Conservation (phyloP, 768 basidiomycete species). For the Gloeopeniophorella convolvens region DNA sequence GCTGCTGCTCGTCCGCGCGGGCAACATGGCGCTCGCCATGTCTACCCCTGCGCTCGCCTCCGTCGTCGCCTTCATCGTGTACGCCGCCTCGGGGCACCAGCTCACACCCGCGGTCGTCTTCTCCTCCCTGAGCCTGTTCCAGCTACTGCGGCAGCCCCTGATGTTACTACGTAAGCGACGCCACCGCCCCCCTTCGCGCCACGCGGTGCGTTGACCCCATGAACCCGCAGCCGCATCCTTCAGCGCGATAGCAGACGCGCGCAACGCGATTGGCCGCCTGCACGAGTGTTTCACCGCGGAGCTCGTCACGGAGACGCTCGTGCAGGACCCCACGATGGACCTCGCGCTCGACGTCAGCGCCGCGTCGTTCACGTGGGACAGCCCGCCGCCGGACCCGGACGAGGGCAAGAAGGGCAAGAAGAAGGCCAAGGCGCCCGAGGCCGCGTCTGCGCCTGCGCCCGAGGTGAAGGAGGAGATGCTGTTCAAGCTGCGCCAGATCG, state of each 20-base stretch:
- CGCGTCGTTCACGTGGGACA: constrained; percentile 85
- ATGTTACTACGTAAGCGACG: constrained; percentile 52
- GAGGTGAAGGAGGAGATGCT: constrained; percentile 31
- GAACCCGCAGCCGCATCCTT: constrained; percentile 52
- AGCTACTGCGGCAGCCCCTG: constrained; percentile 72
- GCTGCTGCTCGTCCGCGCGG: constrained; percentile 58
- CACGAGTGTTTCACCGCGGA: constrained; percentile 83
- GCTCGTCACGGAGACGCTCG: constrained; percentile 50
- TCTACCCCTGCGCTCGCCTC: constrained; percentile 74
- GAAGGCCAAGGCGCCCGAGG: no score
- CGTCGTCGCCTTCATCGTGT: constrained; percentile 70
- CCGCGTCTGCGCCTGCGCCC: no score
- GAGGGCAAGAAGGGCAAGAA: constrained; percentile 24
- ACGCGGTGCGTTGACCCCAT: neutral
- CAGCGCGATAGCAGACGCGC: constrained; percentile 77
- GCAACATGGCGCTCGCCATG: constrained; percentile 60
- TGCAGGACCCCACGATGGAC: constrained; percentile 48
- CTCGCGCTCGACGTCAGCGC: constrained; percentile 59
- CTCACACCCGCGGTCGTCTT: constrained; percentile 72
- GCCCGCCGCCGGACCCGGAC: constrained; percentile 49
- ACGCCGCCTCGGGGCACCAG: constrained; percentile 62
- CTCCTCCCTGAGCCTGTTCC: constrained; percentile 80
- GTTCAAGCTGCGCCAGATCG: constrained; percentile 64
- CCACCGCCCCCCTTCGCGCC: neutral
- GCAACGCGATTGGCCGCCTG: constrained; percentile 72